These are phyloP conservation scores for Poa annua DNA, from an alignment of 176 grass and related monocot genomes.

Conservation along the genomic window DNA sequence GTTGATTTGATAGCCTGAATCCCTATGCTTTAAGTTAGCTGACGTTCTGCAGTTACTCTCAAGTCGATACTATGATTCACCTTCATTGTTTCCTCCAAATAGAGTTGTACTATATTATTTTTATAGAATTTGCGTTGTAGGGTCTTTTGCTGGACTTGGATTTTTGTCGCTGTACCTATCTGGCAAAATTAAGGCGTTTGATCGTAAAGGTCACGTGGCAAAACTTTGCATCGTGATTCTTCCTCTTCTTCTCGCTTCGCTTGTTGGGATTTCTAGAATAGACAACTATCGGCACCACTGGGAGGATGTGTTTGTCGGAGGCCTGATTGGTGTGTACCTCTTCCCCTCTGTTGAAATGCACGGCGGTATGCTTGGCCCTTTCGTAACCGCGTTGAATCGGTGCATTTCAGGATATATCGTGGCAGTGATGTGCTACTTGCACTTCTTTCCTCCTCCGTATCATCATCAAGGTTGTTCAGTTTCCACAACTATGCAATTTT, in stretches of 20 bases:
- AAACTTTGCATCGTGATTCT: conserved; percentile 88
- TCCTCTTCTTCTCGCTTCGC: conserved; percentile 71
- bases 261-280: conserved; percentile 77
- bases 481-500: not conserved
- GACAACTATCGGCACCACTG: conserved; percentile 91
- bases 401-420: conserved; percentile 54
- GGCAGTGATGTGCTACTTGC: conserved; percentile 69
- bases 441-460: conserved; percentile 83
- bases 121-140: conserved; percentile 44
- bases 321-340: conserved; percentile 63
- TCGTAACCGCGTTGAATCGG: not conserved
- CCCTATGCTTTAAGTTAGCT: not conserved
- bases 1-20: conserved; percentile 23
- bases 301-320: conserved; percentile 78
- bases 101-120: not conserved
- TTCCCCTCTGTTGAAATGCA: not conserved
- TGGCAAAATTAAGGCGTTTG: conserved; percentile 76
- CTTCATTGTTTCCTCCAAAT: not conserved
- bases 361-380: not conserved
- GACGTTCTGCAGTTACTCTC: not conserved
- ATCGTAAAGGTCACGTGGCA: conserved; percentile 64
- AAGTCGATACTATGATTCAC: not conserved
- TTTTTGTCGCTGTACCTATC: conserved; percentile 78
- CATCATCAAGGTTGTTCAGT: conserved; percentile 65
- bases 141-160: conserved; percentile 90